Conservation (phyloP, 176 grass and related monocot genomes). For the Bothriochloa decipiens region DNA sequence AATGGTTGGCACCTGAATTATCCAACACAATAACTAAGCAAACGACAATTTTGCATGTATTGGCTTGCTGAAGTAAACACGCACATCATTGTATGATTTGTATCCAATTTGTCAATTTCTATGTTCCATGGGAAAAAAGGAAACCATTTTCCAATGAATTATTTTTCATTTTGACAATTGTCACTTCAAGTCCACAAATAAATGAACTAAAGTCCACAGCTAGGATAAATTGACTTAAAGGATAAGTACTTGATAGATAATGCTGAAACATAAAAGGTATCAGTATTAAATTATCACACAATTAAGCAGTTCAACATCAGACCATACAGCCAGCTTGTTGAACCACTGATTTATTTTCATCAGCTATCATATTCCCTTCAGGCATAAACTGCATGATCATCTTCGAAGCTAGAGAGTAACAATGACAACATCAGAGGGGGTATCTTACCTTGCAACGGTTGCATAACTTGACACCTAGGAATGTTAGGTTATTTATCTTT, state of each 20-base stretch:
- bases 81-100: neutral
- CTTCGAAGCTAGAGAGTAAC: neutral
- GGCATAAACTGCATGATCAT: neutral
- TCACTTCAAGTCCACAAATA: neutral
- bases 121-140: neutral
- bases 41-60: neutral
- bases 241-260: neutral
- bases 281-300: neutral
- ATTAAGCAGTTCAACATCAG: neutral
- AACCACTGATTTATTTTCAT: neutral
- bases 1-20: conserved; percentile 72
- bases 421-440: neutral
- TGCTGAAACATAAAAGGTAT: neutral
- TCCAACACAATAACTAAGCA: conserved; percentile 6
- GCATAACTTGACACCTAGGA: conserved; percentile 87
- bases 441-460: conserved; percentile 77
- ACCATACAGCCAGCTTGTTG: neutral
- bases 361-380: neutral
- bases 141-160: neutral
- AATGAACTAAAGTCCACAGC: neutral
- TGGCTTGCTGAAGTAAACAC: neutral
- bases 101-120: neutral
- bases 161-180: neutral
- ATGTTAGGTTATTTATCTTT: conserved; percentile 79
- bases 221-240: neutral